Conservation (phyloP, 352 stramenopile genomes). For the Phytopythium boreale region DNA sequence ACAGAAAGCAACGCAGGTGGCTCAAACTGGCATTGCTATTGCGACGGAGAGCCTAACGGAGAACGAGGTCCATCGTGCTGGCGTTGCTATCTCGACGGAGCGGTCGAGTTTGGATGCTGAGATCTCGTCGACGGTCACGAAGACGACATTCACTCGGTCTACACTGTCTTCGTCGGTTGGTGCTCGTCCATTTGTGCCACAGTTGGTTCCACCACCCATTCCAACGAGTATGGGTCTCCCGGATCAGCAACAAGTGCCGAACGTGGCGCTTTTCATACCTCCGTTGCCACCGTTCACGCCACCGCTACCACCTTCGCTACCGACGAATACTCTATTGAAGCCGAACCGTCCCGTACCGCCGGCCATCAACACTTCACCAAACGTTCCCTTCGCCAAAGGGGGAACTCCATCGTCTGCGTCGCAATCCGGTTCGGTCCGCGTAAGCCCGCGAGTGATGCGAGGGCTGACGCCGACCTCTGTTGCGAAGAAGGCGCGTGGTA, state of each 20-base stretch:
- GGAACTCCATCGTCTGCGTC: background rate
- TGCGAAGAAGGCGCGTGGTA: conserved; percentile 19
- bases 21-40: background rate
- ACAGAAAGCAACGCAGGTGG: background rate
- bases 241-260: background rate
- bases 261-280: background rate
- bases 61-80: background rate
- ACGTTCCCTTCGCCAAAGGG: background rate
- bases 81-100: background rate
- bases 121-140: background rate
- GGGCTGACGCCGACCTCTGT: conserved; percentile 40
- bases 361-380: background rate
- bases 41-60: background rate
- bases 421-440: background rate
- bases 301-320: conserved; percentile 13
- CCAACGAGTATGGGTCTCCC: background rate
- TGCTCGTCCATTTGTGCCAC: background rate
- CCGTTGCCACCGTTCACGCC: conserved; percentile 8
- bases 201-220: background rate
- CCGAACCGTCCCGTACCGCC: background rate
- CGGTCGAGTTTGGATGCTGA: background rate
- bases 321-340: background rate
- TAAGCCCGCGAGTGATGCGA: conserved; percentile 15
- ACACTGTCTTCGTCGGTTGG: background rate
- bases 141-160: background rate